These are phyloP conservation scores for Solanum tacnaense DNA, from an alignment of 257 asterid species.

Conservation along the genomic window DNA sequence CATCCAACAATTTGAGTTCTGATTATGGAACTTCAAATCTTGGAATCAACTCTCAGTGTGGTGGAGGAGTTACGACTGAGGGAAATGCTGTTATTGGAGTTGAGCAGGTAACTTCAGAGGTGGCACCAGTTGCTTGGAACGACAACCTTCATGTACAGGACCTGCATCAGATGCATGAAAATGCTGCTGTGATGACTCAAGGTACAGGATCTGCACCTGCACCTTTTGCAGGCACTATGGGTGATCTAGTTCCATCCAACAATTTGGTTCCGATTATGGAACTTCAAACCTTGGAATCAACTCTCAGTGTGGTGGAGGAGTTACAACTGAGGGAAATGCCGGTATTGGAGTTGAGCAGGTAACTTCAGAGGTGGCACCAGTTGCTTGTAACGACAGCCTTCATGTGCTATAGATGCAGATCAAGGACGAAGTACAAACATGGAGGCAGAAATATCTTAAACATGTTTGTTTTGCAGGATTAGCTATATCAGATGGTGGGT, in stretches of 20 bases:
- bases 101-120: not conserved
- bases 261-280: not conserved
- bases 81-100: not conserved
- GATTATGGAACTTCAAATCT: not conserved
- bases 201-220: conserved; percentile 4
- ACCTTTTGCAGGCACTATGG: not conserved
- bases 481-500: not conserved
- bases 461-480: not conserved
- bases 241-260: not conserved
- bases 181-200: not conserved
- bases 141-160: not conserved
- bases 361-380: not conserved
- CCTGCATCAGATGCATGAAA: not conserved
- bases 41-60: not conserved
- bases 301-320: not conserved
- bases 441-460: not conserved
- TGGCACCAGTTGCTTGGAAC: not conserved
- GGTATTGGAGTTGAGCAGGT: not conserved
- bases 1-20: not conserved
- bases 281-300: not conserved
- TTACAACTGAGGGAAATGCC: not conserved
- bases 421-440: not conserved
- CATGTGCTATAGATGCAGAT: not conserved
- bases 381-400: not conserved
- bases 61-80: not conserved